Evolutionary conservation across 345 rosid genomes (phyloP), one percentile per base, ranked within the genome.

Genomic region (Ceriops decandra): DNA sequence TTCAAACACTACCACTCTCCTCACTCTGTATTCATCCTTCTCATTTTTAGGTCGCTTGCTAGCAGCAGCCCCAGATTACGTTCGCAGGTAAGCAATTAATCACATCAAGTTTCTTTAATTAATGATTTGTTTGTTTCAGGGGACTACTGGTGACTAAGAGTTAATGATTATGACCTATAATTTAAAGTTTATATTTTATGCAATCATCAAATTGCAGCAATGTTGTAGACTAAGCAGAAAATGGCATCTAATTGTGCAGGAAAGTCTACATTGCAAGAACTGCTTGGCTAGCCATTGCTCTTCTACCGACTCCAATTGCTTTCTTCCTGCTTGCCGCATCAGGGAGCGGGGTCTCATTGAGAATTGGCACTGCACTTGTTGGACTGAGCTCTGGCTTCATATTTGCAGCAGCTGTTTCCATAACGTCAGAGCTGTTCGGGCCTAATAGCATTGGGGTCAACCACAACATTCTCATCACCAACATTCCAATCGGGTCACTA

Each of bases 21-120:
- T 95, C 64, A 91, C 97, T 13, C 86, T 95, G 21, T 91, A 91
- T 69, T 90, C 99, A 5, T 79, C 99, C 20, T 91, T 91, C 85
- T 95, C 97, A 54, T 95, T 95, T 84, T 95, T 95, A 10, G 99
- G 99, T n/a, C 88, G 99, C 26, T 70, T 95, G 72, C 90, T 95
- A 36, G 90, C 99, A 0, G 96, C 99, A 16, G 86, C 85, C 54
- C 97, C 96, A 0, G 99, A 95, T 72, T 95, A 89, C 71, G 72
- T 95, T 52, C 85, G 99, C 9, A 76, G 79, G 97, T 91, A 86
- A 84, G 93, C 70, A 0, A 68, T 67, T 42, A 11, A 13, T 4
- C 26, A 13, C 6, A 22, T 52, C 8, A 13, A 20, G 21, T 68
- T 24, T n/a, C 28, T 32, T 47, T 7, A 47, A 13, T 13, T 42